phyloP scores from a whole-genome alignment of 1,284 basidiomycete species.

The Chalciporus sp. region DNA sequence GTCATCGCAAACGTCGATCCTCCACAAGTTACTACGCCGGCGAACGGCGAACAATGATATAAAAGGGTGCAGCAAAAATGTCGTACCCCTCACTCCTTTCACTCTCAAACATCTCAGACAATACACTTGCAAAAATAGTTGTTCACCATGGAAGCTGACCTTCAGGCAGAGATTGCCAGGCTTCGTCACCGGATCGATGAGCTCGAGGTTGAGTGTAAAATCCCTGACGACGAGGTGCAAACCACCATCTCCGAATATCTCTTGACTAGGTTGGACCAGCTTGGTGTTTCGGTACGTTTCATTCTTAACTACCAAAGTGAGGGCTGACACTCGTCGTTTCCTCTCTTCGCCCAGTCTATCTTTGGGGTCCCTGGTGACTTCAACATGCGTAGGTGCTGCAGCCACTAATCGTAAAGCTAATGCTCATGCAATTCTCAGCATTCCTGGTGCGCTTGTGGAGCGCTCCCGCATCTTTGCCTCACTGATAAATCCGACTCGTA shows the following conservation, averaged over 20 bases:
- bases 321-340: background rate
- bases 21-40: background rate
- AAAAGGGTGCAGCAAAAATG: background rate
- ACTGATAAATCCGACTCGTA: constrained; percentile 25
- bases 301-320: background rate
- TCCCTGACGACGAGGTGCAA: constrained; percentile 41
- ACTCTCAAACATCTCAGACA: background rate
- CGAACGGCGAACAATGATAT: background rate
- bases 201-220: constrained; percentile 35
- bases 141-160: constrained; percentile 29
- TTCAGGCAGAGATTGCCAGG: constrained; percentile 55
- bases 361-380: constrained; percentile 95
- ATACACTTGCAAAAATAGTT: background rate
- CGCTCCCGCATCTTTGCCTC: background rate
- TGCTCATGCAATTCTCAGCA: constrained; percentile 17
- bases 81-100: background rate
- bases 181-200: constrained; percentile 55
- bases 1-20: background rate
- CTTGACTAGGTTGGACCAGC: constrained; percentile 67
- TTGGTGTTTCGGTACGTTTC: constrained; percentile 59
- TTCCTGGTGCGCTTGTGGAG: constrained; percentile 53
- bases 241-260: constrained; percentile 74
- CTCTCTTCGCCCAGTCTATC: constrained; percentile 51
- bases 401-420: background rate
- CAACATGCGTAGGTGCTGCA: constrained; percentile 62